Evolutionary conservation across 306 rosid species (phyloP).

Genomic region (Parietaria judaica): DNA sequence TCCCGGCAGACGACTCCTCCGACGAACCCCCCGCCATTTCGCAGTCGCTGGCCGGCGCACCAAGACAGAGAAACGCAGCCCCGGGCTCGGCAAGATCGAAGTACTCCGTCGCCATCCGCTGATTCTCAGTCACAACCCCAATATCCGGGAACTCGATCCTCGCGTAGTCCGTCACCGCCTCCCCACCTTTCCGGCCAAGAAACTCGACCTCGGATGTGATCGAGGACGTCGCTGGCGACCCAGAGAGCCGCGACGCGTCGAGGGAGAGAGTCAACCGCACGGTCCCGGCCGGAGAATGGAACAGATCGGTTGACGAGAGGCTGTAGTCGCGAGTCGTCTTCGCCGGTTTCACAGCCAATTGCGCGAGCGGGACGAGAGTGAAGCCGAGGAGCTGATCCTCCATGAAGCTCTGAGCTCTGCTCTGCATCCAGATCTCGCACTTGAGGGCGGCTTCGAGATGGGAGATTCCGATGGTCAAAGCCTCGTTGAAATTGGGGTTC

Average conservation of each 20-base stretch:
- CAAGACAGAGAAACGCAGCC: constrained; percentile 71
- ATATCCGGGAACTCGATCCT: constrained; percentile 87
- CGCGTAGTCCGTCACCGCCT: constrained; percentile 50
- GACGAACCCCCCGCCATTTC: constrained; percentile 5
- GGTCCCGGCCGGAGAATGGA: constrained; percentile 94
- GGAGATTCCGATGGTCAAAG: constrained; percentile 53
- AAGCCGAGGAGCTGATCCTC: constrained; percentile 92
- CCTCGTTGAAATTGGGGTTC: constrained; percentile 73
- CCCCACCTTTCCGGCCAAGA: constrained; percentile 49
- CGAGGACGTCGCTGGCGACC: constrained; percentile 33
- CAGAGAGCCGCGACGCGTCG: constrained; percentile 33
- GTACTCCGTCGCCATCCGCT: constrained; percentile 76
- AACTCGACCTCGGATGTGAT: constrained; percentile 86
- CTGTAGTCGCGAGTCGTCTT: constrained; percentile 57
- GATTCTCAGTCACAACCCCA: constrained; percentile 56
- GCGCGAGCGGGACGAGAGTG: constrained; percentile 69
- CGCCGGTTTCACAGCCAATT: constrained; percentile 54
- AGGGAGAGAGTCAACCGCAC: constrained; percentile 56
- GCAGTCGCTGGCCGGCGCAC: constrained; percentile 21
- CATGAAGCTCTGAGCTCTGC: constrained; percentile 66
- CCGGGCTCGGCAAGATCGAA: constrained; percentile 38
- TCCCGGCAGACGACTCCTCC: constrained; percentile 40
- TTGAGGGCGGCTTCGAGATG: constrained; percentile 75
- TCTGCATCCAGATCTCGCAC: constrained; percentile 94
- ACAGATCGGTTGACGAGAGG: constrained; percentile 92